phyloP scores from a whole-genome alignment of 306 rosid species.

The Vigna unguiculata region DNA sequence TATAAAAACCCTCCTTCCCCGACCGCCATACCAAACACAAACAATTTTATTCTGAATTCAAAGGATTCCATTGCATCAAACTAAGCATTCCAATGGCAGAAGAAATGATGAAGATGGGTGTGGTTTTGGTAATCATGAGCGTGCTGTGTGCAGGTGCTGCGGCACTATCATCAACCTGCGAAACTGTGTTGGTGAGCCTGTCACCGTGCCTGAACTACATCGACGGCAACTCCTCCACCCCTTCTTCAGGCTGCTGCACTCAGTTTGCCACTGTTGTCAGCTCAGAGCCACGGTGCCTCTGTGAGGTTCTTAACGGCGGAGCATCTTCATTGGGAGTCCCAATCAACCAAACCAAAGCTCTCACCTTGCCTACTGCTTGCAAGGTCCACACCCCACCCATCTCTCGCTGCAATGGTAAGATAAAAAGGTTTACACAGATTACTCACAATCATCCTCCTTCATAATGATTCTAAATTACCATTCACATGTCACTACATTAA shows the following conservation, averaged over 20 bases:
- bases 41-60: constrained; percentile 13
- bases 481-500: too few species aligned
- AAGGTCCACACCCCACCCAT: constrained; percentile 75
- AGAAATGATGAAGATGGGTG: constrained; percentile 40
- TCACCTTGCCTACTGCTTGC: constrained; percentile 79
- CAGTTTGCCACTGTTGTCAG: constrained; percentile 68
- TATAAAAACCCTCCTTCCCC: constrained; percentile 50
- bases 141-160: constrained; percentile 58
- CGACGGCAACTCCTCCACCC: constrained; percentile 73
- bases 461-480: too few species aligned
- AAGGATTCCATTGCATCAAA: neutral
- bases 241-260: constrained; percentile 78
- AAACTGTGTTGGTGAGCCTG: constrained; percentile 63
- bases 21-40: neutral
- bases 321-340: constrained; percentile 68
- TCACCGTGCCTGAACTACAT: constrained; percentile 82
- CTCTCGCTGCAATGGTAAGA: constrained; percentile 66
- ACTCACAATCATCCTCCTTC: too few species aligned
- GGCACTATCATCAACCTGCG: constrained; percentile 81
- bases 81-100: constrained; percentile 55
- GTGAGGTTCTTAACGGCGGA: constrained; percentile 74
- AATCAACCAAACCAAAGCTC: constrained; percentile 77
- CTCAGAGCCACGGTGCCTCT: constrained; percentile 79
- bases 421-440: neutral
- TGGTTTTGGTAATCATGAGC: constrained; percentile 45